Base-by-base conservation (phyloP, 129 eudicot genomes). In the Solidago caesia region DNA sequence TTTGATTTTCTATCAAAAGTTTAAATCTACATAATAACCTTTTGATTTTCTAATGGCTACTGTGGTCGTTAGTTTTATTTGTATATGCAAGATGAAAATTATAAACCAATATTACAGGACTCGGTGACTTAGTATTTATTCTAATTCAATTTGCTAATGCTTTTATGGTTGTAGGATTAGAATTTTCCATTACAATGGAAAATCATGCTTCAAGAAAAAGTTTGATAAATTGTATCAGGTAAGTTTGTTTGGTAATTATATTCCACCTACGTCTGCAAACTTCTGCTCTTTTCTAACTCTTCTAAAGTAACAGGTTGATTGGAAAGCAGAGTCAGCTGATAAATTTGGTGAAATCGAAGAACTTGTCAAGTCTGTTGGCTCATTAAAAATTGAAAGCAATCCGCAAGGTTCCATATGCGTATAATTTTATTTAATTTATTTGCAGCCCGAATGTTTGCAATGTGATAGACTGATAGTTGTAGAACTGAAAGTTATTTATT, bases 281-380 rank as follows among this genome's bases (percentile, higher is more conserved):
- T 42, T 15, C 39, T 26, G 45, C 25, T 43, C 25, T 43, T 56
- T 2, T 57, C 75, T 80, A 52, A 68, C 68, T 75, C 42, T 68
- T 61, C 11, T 73, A 3, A 33, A 33, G 39, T 33, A 45, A 52
- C 89, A 92, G 99, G 97, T 79, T 15, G 99, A 94, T 39, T 94
- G 99, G 97, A 94, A 91, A 85, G 87, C 99, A 44, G 97, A 94
- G 55, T 90, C 91, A 76, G 84, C 90, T 64, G 93, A 94, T 46
- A 94, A 82, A 77, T 94, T 88, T 81, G 88, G 86, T 72, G 96
- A 88, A 45, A 84, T 91, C 76, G 81, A 77, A 71, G 93, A 94
- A 66, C 87, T 91, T 59, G 74, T 86, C 43, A 88, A 88, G 79
- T 85, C 97, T 77, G 75, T 91, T 72, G 89, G 67, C 77, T 84